Percentiles rank a stretch among this genome's conserved stretches.
Conservation (phyloP, 2,329 filamentous ascomycete genomes). For the Hansfordia pulvinata region DNA sequence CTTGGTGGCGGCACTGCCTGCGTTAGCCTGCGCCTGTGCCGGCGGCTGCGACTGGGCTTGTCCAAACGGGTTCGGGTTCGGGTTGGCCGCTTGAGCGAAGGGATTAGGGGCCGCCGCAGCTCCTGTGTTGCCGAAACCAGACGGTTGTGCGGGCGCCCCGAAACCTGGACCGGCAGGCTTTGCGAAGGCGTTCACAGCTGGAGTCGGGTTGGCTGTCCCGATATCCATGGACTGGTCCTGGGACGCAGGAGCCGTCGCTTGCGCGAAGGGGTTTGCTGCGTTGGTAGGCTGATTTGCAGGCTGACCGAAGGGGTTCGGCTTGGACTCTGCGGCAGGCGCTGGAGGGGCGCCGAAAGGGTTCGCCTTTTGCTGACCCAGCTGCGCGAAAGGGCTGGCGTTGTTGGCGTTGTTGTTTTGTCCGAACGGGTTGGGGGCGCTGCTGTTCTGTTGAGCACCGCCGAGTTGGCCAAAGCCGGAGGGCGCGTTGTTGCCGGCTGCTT, state of each 20-base stretch:
- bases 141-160: no score
- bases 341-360: slow-evolving; percentile 10
- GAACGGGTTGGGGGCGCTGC: no score
- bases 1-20: slow-evolving; percentile 8
- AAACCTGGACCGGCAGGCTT: no score
- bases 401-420: slow-evolving; percentile 8
- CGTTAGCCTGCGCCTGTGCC: slow-evolving; percentile 5
- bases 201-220: no score
- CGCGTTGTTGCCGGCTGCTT: slow-evolving; percentile 5
- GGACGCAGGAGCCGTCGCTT: no score
- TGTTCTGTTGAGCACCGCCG: no score
- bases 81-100: slow-evolving; percentile 9
- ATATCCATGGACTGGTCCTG: no score
- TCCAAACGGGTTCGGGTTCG: no score
- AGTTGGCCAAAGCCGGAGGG: slow-evolving; percentile 18
- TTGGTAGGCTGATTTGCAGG: no score
- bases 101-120: slow-evolving; percentile 8
- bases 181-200: slow-evolving; percentile 16
- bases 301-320: slow-evolving; percentile 14
- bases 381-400: slow-evolving; percentile 11
- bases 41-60: slow-evolving; percentile 7
- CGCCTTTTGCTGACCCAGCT: slow-evolving; percentile 6
- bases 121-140: slow-evolving; percentile 4
- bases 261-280: slow-evolving; percentile 7
- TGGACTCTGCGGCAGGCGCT: slow-evolving; percentile 7